Percentiles rank a stretch among this genome's conserved stretches.
Evolutionary conservation across 495 filamentous ascomycete species (phyloP).

Genomic region (Penicillium steckii): DNA sequence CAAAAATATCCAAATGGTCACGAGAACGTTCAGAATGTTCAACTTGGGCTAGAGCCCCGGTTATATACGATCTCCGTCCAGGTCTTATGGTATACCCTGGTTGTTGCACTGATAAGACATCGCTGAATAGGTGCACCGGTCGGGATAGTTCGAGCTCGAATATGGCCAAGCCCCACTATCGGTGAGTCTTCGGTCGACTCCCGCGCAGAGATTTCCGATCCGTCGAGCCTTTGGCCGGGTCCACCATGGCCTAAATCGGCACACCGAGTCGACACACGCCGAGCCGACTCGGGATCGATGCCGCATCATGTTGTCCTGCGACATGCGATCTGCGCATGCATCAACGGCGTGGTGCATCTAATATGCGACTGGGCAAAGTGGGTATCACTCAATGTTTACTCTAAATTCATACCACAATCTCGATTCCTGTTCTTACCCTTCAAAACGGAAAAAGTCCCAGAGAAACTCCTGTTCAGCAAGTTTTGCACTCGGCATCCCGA

Average conservation of each 20-base stretch:
- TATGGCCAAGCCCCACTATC: constrained; percentile 17
- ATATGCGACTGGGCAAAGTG: neutral
- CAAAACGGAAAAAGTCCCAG: no score
- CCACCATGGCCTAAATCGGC: constrained; percentile 27
- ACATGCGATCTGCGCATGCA: neutral
- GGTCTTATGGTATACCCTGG: neutral
- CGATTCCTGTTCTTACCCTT: no score
- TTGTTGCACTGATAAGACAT: constrained; percentile 15
- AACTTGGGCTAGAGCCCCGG: neutral
- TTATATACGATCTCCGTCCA: constrained; percentile 15
- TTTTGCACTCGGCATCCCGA: constrained; percentile 20
- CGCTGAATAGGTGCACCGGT: constrained; percentile 1
- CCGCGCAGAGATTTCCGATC: constrained; percentile 24
- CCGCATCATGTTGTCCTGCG: neutral
- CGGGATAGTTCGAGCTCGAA: constrained; percentile 1
- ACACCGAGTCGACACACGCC: constrained; percentile 29
- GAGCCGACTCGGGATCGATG: constrained; percentile 23
- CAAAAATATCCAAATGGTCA: neutral
- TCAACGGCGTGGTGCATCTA: neutral
- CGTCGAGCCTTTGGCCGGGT: constrained; percentile 7
- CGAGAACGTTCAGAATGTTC: neutral
- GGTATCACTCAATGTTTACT: neutral
- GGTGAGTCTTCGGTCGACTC: constrained; percentile 24
- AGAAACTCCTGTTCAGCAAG: no score
- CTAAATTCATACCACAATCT: no score